Base-by-base conservation (phyloP, 345 rosid genomes). In the Turritis glabra region DNA sequence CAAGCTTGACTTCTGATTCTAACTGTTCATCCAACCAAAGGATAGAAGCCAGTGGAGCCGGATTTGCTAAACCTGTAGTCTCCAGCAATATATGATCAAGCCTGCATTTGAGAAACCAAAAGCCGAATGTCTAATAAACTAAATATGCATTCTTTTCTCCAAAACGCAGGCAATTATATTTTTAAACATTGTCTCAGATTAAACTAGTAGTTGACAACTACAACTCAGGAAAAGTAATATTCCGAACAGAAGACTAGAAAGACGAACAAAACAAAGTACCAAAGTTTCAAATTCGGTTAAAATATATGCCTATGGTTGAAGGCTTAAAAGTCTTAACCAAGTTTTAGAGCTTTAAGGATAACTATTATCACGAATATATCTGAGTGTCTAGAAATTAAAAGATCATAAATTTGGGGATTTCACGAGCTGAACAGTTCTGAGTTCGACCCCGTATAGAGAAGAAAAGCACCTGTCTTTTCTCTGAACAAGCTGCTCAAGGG, bases 51-150 rank as follows among this genome's bases (percentile, higher is more conserved):
- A 90, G 71, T 21, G 97, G 97, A 79, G 93, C 98, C 12, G 98
- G 97, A 75, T 95, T 95, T 0, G 97, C 99, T 68, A 95, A 82
- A 69, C 99, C 97, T n/a, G 99, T 91, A n/a, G 97, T 95, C 88
- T 91, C 97, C 48, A 95, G 79, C 72, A 95, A 79, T 69, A 95
- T 95, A 75, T 91, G 97, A 85, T 95, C 99, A 43, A 91, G 93
- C 77, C 96, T 90, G 67, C 72, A 69, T 23, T 10, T 37, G 66
- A 64, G 43, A 61, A 62, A 65, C 41, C 43, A 71, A 43, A 46
- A 61, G 33, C 47, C 25, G 32, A 72, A 40, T 11, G 14, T 10
- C 40, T 35, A 35, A 35, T 10, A 10, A 35, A 37, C 11, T 1
- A 37, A 37, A 37, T 11, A 35, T 35, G 38, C 38, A n/a, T n/a